phyloP scores from a whole-genome alignment of 345 rosid genomes.

The Ceriops decandra region DNA sequence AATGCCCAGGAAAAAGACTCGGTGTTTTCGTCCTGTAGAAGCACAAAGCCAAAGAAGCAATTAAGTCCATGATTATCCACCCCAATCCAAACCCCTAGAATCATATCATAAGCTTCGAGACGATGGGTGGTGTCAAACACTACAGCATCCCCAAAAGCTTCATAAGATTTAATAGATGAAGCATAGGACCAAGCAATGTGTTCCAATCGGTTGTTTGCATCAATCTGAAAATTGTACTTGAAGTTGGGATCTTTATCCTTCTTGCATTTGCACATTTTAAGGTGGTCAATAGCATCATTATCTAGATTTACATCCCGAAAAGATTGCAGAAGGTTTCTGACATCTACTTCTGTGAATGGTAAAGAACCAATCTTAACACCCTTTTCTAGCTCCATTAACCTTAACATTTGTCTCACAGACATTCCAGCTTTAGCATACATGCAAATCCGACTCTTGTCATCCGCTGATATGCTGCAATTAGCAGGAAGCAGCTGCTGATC shows the following conservation, averaged over 20 bases:
- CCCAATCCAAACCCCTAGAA: conserved; percentile 56
- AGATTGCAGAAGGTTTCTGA: conserved; percentile 52
- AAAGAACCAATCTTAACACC: conserved; percentile 65
- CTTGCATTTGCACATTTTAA: conserved; percentile 51
- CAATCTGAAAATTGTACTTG: conserved; percentile 46
- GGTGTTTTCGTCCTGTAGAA: conserved; percentile 51
- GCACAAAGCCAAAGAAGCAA: conserved; percentile 48
- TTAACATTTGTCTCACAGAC: conserved; percentile 65
- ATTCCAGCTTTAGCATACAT: conserved; percentile 69
- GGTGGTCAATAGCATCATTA: conserved; percentile 49
- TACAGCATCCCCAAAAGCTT: conserved; percentile 52
- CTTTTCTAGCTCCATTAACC: conserved; percentile 65
- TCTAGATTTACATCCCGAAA: conserved; percentile 50
- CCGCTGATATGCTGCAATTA: conserved; percentile 41
- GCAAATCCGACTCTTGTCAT: conserved; percentile 57
- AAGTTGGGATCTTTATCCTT: conserved; percentile 51
- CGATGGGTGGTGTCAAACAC: conserved; percentile 54
- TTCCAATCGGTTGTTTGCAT: conserved; percentile 49
- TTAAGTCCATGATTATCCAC: conserved; percentile 52
- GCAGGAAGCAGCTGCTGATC: conserved; percentile 44
- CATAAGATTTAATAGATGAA: conserved; percentile 42
- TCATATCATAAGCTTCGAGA: conserved; percentile 54
- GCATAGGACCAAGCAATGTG: conserved; percentile 58
- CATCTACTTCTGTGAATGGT: conserved; percentile 59
- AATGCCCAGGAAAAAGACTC: conserved; percentile 62